Base-by-base conservation (phyloP, 257 asterid species). In the Fraxinus pennsylvanica region DNA sequence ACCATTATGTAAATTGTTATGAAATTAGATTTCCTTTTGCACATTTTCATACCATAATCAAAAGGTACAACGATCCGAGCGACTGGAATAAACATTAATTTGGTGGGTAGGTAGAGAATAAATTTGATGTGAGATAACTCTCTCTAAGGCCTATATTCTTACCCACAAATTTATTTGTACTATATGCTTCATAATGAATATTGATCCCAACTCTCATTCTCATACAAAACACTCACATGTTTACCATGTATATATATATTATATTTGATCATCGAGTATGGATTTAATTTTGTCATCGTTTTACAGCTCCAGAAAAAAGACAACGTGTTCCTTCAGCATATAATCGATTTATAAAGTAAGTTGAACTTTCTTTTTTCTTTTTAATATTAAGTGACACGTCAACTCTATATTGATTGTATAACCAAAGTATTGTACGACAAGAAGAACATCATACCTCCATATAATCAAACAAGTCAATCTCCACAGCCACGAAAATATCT, bases 301-400 rank as follows among this genome's bases (percentile, higher is more conserved):
- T 19, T 81, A 78, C 90, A 93, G 98, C 96, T 17, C 96, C 98
- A 0, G 98, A 91, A 88, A 93, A 92, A 86, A 86, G 95, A 76
- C 98, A 91, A 73, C 89, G 98, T 1, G 98, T 91, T 57, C 98
- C 98, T 74, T 93, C 98, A 38, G 98, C 98, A 2, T 93, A 93
- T 87, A 93, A 92, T 82, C 89, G 91, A 76, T 93, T 92, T 82
- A 93, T 93, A 87, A 93, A 93, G 98, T 93, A 90, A 89, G 97
- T 81, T 67, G 6, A 54, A 12, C 3, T 32, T 1, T 71, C 39
- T 68, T 15, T 32, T 32, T 29, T n/a, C 0, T 29, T 9, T 61
- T 6, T 5, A n/a, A n/a, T 78, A 12, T 7, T 68, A 14, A 47
- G 59, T 5, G 21, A 47, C 52, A 43, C 1, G 1, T 57, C 27